These are phyloP conservation scores for Populus tremula DNA, from an alignment of 345 rosid genomes.

Conservation along the genomic window DNA sequence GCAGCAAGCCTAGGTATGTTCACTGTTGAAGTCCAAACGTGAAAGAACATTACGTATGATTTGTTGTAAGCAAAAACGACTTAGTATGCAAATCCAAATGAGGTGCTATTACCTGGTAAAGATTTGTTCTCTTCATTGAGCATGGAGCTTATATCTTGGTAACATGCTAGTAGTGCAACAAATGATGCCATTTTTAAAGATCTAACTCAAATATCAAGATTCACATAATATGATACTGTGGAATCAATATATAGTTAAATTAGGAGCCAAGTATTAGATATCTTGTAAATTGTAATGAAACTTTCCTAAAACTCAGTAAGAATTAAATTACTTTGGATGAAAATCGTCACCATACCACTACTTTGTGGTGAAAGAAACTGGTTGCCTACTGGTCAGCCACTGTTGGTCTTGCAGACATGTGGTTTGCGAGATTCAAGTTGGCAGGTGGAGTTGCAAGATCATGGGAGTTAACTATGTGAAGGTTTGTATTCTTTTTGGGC, in stretches of 20 bases:
- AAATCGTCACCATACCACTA: not conserved
- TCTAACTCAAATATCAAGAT: not conserved
- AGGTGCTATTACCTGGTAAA: not conserved
- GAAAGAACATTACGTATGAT: not conserved
- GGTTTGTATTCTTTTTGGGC: not conserved
- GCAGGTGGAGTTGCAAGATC: not conserved
- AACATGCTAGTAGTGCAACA: not conserved
- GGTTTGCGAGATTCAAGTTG: not conserved
- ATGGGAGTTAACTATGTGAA: not conserved
- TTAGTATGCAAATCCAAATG: not conserved
- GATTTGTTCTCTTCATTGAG: not conserved
- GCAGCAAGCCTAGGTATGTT: conserved; percentile 51
- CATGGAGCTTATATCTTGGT: not conserved
- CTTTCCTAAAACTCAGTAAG: not conserved
- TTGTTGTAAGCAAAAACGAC: not conserved
- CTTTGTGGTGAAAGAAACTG: not conserved
- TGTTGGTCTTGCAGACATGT: not conserved
- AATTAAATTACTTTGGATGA: not conserved
- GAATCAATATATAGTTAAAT: not conserved
- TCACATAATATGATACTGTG: not conserved
- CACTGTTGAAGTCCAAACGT: not conserved
- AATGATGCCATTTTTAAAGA: not conserved
- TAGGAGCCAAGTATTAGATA: not conserved
- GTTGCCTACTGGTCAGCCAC: not conserved
- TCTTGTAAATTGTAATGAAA: not conserved